Base-by-base conservation (phyloP, 768 basidiomycete genomes). In the Serendipita sp. region DNA sequence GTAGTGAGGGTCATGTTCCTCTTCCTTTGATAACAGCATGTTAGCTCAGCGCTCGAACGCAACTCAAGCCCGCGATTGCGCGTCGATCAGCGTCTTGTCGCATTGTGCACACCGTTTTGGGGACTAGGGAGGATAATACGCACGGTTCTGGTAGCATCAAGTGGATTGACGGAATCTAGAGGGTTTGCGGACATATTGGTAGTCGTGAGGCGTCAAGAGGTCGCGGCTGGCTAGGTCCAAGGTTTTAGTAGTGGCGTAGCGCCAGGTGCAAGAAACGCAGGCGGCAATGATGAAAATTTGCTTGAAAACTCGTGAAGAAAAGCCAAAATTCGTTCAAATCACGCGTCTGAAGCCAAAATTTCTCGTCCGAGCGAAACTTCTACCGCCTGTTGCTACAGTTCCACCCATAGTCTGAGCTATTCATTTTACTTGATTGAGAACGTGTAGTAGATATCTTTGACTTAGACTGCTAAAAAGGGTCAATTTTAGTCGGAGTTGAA, bases 1-100 rank as follows among this genome's bases (percentile, higher is more conserved):
- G 75, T 92, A 98, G 69, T 93, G 88, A 69, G 83, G 81, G 75
- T 95, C 91, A 76, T 79, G 71, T 75, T 93, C 90, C 74, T 95
- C 92, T 66, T 83, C 80, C 70, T 77, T 71, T 60, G 23, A n/a
- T 27, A 23, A n/a, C 10, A 37, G 16, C n/a, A 37, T 36, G 29
- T 60, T 37, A 60, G 55, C 55, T 1, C 27, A 37, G 10, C 16
- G 27, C 55, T 37, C 16, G 29, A 60, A 60, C n/a, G 55, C 10
- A 10, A 37, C 27, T 37, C 33, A n/a, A 29, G 55, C 36, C 33
- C 55, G 55, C 55, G 55, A 60, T 60, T 31, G 36, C 29, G 55
- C 55, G 55, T 60, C 55, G 55, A 60, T 60, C 55, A 60, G 18
- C 55, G 18, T 18, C 48, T 50, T 50, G 48, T 50, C 8, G 48